A percentile compares a stretch with the other conserved stretches of the same genome.
Evolutionary conservation across 108 stramenopile species (phyloP).

Genomic region (Cyclostephanos invisitatus): DNA sequence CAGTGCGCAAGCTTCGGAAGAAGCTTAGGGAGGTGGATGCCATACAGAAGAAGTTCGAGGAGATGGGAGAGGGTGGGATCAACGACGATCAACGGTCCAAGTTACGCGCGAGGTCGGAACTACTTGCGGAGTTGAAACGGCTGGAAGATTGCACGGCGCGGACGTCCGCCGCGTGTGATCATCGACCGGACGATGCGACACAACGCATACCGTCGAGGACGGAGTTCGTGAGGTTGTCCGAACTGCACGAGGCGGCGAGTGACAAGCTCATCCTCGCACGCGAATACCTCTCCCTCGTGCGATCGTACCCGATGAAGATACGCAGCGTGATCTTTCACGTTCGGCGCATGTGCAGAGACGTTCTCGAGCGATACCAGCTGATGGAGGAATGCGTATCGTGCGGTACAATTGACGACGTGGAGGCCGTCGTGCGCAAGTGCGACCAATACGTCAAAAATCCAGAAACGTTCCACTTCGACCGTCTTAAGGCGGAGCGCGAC

Average conservation of each 20-base stretch:
- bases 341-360: constrained; percentile 78
- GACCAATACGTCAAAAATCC: constrained; percentile 60
- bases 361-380: constrained; percentile 7
- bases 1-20: constrained; percentile 53
- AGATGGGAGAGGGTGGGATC: constrained; percentile 33
- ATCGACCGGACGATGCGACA: too few species aligned
- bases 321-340: constrained; percentile 87
- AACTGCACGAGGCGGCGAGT: constrained; percentile 48
- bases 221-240: constrained; percentile 35
- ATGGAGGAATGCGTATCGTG: constrained; percentile 10
- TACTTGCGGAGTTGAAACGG: constrained; percentile 30
- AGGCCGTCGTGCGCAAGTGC: too few species aligned
- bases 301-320: constrained; percentile 75
- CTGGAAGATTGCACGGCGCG: neutral
- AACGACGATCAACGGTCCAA: constrained; percentile 59
- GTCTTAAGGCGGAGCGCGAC: too few species aligned
- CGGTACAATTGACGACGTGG: constrained; percentile 22
- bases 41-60: constrained; percentile 53
- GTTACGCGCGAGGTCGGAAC: constrained; percentile 45
- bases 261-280: constrained; percentile 57
- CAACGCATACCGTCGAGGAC: constrained; percentile 4
- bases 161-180: too few species aligned
- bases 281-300: constrained; percentile 78
- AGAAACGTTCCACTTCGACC: too few species aligned
- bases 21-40: constrained; percentile 66